Evolutionary conservation across 2,329 filamentous ascomycete species (phyloP).

Genomic region (Scleromitrula shiraiana): DNA sequence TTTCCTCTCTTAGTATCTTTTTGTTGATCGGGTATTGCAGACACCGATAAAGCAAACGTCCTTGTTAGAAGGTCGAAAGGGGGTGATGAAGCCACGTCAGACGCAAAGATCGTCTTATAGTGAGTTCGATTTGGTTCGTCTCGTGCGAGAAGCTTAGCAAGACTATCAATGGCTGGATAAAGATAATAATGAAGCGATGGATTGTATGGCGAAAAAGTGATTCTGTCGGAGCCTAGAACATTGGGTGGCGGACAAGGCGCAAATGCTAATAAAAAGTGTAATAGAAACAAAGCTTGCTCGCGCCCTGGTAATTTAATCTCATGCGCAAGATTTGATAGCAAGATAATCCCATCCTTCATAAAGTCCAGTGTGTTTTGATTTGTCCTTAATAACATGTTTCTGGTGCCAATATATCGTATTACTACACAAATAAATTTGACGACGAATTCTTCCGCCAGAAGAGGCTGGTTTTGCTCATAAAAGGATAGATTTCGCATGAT

Average conservation of each 20-base stretch:
- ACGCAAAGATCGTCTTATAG: conserved; percentile 73
- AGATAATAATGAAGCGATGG: conserved; percentile 79
- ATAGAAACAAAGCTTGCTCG: conserved; percentile 77
- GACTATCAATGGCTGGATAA: conserved; percentile 77
- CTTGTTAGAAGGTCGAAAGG: conserved; percentile 77
- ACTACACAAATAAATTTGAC: conserved; percentile 77
- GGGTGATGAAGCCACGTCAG: conserved; percentile 55
- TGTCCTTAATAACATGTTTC: conserved; percentile 75
- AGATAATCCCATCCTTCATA: conserved; percentile 89
- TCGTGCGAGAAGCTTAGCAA: conserved; percentile 84
- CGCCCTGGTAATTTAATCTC: conserved; percentile 73
- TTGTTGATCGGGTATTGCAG: conserved; percentile 70
- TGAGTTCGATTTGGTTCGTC: conserved; percentile 87
- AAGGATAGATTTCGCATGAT: conserved; percentile 92
- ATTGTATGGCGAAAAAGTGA: conserved; percentile 76
- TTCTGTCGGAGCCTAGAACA: conserved; percentile 40
- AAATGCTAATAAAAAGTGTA: conserved; percentile 88
- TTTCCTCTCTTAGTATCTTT: conserved; percentile 48
- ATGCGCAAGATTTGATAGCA: conserved; percentile 82
- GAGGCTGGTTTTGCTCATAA: conserved; percentile 64
- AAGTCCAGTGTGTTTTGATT: conserved; percentile 86
- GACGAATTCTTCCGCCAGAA: conserved; percentile 68
- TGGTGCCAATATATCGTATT: conserved; percentile 80
- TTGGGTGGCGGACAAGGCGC: conserved; percentile 69
- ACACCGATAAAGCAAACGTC: conserved; percentile 79